phyloP scores from a whole-genome alignment of 225 moss, liverwort and hornwort species.

The Polytrichum formosum region DNA sequence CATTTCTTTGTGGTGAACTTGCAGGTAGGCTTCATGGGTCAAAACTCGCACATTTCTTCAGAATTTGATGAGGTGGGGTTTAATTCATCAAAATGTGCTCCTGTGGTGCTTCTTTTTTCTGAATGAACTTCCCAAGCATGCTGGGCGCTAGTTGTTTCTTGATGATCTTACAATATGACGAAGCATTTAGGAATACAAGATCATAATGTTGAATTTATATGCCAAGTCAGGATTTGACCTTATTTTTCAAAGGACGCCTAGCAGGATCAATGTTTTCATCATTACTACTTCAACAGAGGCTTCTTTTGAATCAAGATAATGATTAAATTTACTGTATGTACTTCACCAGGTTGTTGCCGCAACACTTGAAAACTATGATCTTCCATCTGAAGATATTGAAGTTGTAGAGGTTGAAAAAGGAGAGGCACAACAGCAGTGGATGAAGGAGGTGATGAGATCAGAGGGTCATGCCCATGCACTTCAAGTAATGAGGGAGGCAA shows the following conservation, averaged over 20 bases:
- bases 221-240: no score
- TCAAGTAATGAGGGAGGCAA: slow-evolving; percentile 61
- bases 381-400: slow-evolving; percentile 51
- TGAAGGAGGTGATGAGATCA: slow-evolving; percentile 68
- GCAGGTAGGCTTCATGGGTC: slow-evolving; percentile 83
- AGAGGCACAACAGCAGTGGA: slow-evolving; percentile 62
- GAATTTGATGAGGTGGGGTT: slow-evolving; percentile 68
- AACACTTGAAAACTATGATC: slow-evolving; percentile 79
- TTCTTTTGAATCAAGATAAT: no score
- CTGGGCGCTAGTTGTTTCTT: no score
- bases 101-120: neutral
- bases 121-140: no score
- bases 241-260: no score
- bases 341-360: slow-evolving; percentile 65
- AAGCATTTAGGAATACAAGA: no score
- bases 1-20: neutral
- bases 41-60: slow-evolving; percentile 64
- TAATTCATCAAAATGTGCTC: neutral
- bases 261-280: no score
- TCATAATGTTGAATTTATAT: no score
- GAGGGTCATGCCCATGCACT: slow-evolving; percentile 70
- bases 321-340: neutral
- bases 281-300: no score
- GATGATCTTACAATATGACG: no score
- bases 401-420: slow-evolving; percentile 47